Evolutionary conservation across 2,329 filamentous ascomycete species (phyloP), one percentile per base, ranked within the genome.

Genomic region (Zasmidium citrigriseum): DNA sequence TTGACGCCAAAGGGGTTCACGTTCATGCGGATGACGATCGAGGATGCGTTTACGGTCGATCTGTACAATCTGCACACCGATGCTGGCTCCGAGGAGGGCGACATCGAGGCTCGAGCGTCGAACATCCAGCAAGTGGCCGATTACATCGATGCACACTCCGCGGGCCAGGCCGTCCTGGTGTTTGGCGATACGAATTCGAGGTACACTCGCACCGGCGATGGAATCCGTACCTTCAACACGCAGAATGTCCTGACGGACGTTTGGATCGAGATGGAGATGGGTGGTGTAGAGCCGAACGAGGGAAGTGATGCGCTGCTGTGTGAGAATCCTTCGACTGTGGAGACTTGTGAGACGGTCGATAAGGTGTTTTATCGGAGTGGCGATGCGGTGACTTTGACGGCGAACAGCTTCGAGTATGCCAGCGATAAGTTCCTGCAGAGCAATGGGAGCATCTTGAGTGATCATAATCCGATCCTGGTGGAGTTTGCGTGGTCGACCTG

Each of bases 1-100:
- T 74, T 89, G 60, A 89, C 86, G 0, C 86, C 86, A 21, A 89
- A 89, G 72, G 87, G 87, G 14, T 89, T 88, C 71, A 88, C 86
- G 0, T 85, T 85, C 48, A 88, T 89, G 85, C 81, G 85, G 12
- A 71, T 82, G 46, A 73, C 77, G 22, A 64, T 88, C 12, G 78
- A 77, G 5, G 75, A 78, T 25, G 80, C 80, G 14, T 79, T 84
- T 5, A 86, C 82, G 60, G 72, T 87, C 22, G 86, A 89, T 69
- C 75, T 83, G 5, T 89, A 89, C 75, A 89, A 89, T 69, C 66
- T 89, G 4, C 87, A 89, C 69, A 76, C 86, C 1, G 87, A 89
- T 69, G 87, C 87, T 18, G 86, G 76, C n/a, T 81, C 77, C 25
- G 78, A 83, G 52, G 63, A 71, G 2, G 80, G 64, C 1, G 86